phyloP scores from a whole-genome alignment of 345 rosid genomes.

The Raphanus raphanistrum region DNA sequence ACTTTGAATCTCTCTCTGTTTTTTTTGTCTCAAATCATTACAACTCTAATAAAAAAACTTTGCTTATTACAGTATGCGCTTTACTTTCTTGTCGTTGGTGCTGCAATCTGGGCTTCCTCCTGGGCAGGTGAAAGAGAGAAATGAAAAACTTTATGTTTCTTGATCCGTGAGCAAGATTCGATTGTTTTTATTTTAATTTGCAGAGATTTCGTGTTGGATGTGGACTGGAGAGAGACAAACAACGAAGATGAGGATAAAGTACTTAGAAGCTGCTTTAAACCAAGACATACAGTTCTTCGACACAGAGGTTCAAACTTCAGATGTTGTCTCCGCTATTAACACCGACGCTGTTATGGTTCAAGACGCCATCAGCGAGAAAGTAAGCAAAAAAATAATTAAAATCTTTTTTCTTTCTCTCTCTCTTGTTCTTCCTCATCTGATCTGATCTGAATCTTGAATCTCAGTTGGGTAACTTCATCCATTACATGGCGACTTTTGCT shows the following conservation, averaged over 20 bases:
- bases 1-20: neutral
- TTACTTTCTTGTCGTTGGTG: constrained; percentile 96
- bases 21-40: constrained; percentile 12
- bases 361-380: neutral
- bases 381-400: neutral
- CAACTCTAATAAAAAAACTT: neutral
- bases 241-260: constrained; percentile 2
- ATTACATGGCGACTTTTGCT: neutral
- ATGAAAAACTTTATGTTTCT: neutral
- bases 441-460: neutral
- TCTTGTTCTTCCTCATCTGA: neutral
- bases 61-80: constrained; percentile 77
- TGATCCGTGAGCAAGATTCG: constrained; percentile 14
- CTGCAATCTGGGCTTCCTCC: constrained; percentile 98
- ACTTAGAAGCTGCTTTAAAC: neutral
- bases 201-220: constrained; percentile 1
- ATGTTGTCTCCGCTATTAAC: neutral
- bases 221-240: constrained; percentile 2
- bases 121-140: constrained; percentile 75
- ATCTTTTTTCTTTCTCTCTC: neutral
- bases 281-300: neutral
- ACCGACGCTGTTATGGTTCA: neutral
- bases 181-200: neutral
- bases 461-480: neutral
- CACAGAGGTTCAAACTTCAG: neutral